Percentiles rank a stretch among this genome's conserved stretches.
These are phyloP conservation scores for Aegilops speltoides DNA, from an alignment of 176 grass and related monocot genomes.

Conservation along the genomic window DNA sequence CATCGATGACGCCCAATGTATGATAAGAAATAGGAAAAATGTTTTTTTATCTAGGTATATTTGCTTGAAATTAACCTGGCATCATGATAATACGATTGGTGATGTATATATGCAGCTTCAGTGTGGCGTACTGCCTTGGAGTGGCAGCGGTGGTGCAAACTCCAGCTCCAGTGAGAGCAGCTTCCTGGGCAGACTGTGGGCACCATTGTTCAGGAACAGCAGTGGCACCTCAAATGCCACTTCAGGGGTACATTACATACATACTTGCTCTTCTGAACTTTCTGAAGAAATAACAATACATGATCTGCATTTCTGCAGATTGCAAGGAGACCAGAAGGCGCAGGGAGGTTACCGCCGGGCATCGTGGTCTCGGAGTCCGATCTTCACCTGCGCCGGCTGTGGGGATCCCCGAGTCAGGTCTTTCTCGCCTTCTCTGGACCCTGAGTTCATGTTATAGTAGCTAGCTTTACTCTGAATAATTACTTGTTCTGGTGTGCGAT, in stretches of 20 bases:
- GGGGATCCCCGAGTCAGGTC: conserved; percentile 52
- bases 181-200: not conserved
- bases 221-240: conserved; percentile 18
- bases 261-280: not conserved
- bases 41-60: not conserved
- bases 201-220: not conserved
- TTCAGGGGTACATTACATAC: conserved; percentile 8
- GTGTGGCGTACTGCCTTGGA: not conserved
- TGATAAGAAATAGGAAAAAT: not conserved
- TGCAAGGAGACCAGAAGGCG: conserved; percentile 34
- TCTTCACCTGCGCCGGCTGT: conserved; percentile 44
- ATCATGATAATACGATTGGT: not conserved
- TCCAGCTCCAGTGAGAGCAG: not conserved
- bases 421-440: not conserved
- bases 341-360: conserved; percentile 43
- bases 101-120: not conserved
- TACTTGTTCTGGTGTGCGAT: not conserved
- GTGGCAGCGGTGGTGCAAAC: not conserved
- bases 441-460: not conserved
- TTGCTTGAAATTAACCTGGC: not conserved
- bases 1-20: conserved; percentile 19
- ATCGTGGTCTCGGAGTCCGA: conserved; percentile 46
- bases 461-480: not conserved
- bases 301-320: not conserved
- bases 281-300: not conserved